Evolutionary conservation across 2,329 filamentous ascomycete genomes (phyloP), one percentile per base, ranked within the genome.

Genomic region (Stylonectria norvegica): DNA sequence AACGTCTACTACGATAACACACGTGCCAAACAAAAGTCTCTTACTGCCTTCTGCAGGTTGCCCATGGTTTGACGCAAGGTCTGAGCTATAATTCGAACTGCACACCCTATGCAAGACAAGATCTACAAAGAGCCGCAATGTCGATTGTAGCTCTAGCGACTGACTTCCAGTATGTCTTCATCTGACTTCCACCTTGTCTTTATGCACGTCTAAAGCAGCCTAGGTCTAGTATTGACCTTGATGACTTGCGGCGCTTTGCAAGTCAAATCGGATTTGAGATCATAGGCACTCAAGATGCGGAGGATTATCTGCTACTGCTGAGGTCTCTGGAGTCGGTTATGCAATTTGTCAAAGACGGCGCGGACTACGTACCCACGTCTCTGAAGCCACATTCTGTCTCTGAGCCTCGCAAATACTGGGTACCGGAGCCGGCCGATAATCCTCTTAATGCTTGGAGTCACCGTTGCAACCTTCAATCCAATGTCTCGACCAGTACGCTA

Each of bases 371-470:
- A 16, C 55, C 56, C 23, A 47, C 52, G 4, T 33, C 40, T 0
- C 49, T 63, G 11, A 29, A 34, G 8, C 58, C 57, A 4, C 42
- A 46, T 16, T 30, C 42, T 1, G 20, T 36, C 5, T 27, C 36
- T 1, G 28, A 36, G 1, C 17, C 25, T 32, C 55, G 60, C 12
- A 30, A 31, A 1, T 63, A 51, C 38, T 48, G 43, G 39, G 52
- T 42, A 10, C 56, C 57, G 4, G 34, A 20, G 2, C 20, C 45
- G 4, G 34, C 48, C 7, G 53, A 59, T 9, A 64, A 64, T 34
- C 58, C 57, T 0, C 34, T 63, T 6, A 64, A 64, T 34, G 63
- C 58, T 1, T 65, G 63, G 63, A 61, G 59, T 18, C 59, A 63
- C 42, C 44, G 50, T 27, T 63, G 59, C 23, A 43, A 57, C 20